These are phyloP conservation scores for Globisporangium camurandrum DNA, from an alignment of 352 stramenopile species.

Conservation along the genomic window DNA sequence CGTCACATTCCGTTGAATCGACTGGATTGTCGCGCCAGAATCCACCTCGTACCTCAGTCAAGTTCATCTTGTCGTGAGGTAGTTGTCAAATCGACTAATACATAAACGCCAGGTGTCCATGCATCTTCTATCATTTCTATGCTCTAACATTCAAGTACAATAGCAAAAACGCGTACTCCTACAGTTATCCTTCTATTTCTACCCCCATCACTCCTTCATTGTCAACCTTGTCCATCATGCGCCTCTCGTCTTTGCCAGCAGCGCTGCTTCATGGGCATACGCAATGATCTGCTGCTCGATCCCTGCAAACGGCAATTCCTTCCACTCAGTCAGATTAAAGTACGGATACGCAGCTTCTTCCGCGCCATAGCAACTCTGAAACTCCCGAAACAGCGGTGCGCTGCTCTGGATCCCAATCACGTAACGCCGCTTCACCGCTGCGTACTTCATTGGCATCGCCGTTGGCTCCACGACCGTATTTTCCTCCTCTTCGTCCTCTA, in stretches of 20 bases:
- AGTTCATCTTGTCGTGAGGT: constrained; percentile 3
- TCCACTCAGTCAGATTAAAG: constrained; percentile 37
- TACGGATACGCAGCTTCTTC: constrained; percentile 22
- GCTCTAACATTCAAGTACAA: no score
- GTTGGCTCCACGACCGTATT: not conserved
- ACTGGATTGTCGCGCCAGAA: not conserved
- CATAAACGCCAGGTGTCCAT: no score
- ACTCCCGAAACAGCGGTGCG: constrained; percentile 35
- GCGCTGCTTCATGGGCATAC: constrained; percentile 42
- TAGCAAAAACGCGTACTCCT: no score
- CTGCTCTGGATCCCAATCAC: constrained; percentile 34
- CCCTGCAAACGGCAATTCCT: constrained; percentile 30
- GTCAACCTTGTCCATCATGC: no score
- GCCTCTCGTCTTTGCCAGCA: constrained; percentile 19
- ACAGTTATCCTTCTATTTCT: no score
- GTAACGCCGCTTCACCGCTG: constrained; percentile 36
- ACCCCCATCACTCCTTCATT: no score
- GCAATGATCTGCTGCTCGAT: constrained; percentile 40
- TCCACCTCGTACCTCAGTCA: not conserved
- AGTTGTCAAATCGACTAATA: no score
- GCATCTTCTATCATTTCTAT: no score
- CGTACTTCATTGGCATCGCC: constrained; percentile 29
- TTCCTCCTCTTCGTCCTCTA: not conserved
- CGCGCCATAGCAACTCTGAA: constrained; percentile 43
- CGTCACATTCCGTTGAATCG: not conserved